A percentile compares a stretch with the other conserved stretches of the same genome.
These are phyloP conservation scores for Boletus rubroflammeus DNA, from an alignment of 768 basidiomycete genomes.

Conservation along the genomic window DNA sequence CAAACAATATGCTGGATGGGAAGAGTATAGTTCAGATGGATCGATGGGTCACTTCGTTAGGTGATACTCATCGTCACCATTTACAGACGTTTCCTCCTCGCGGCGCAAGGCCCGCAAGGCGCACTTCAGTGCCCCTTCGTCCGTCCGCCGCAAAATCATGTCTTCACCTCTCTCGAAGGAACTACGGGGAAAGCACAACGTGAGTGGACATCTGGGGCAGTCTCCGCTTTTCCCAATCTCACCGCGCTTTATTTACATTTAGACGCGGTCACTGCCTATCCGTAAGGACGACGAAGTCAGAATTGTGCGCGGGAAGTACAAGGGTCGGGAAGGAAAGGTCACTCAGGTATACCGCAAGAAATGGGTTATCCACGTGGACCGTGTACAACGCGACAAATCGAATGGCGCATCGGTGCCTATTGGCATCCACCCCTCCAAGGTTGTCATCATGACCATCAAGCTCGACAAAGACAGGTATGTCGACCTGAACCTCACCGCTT, in stretches of 20 bases:
- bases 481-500: neutral
- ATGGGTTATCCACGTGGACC: slow-evolving; percentile 98
- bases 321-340: slow-evolving; percentile 98
- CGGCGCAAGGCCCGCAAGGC: slow-evolving; percentile 98
- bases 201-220: slow-evolving; percentile 38
- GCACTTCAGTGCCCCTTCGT: slow-evolving; percentile 95
- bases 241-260: neutral
- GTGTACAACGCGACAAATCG: slow-evolving; percentile 95
- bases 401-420: slow-evolving; percentile 93
- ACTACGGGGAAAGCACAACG: slow-evolving; percentile 87
- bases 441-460: slow-evolving; percentile 91
- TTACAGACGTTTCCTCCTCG: slow-evolving; percentile 80
- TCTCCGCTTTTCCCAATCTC: neutral
- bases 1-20: slow-evolving; percentile 53
- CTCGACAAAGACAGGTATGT: slow-evolving; percentile 83
- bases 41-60: slow-evolving; percentile 11
- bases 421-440: slow-evolving; percentile 95
- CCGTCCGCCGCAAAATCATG: slow-evolving; percentile 96
- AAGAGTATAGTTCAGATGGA: slow-evolving; percentile 41
- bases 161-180: slow-evolving; percentile 94
- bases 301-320: slow-evolving; percentile 96
- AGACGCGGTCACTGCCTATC: slow-evolving; percentile 90
- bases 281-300: slow-evolving; percentile 98
- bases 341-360: slow-evolving; percentile 98
- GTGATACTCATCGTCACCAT: slow-evolving; percentile 32